Evolutionary conservation across 805 yeast genomes (phyloP), one percentile per base, ranked within the genome.

Genomic region (Spathaspora sp.): DNA sequence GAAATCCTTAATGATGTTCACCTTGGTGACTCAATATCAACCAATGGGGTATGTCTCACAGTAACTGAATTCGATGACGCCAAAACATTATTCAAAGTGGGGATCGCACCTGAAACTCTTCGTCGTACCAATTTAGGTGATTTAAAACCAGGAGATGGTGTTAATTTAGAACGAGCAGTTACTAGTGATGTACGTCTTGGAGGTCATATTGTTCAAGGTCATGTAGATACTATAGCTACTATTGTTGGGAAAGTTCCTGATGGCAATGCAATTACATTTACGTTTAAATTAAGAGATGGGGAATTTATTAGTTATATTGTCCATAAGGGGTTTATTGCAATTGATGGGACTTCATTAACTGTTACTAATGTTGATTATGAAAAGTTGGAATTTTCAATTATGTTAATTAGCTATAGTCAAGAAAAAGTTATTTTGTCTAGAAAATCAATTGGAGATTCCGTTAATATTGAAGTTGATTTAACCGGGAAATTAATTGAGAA

Each of bases 121-220:
- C 81, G 89, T 54, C 78, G 94, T 55, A 84, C 97, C 1, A 86
- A 87, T 56, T 70, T 94, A 44, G 93, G 91, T 1, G 68, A 68
- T 9, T 77, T 93, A 66, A 63, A 58, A 19, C 46, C 52, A 1
- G 92, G 89, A 1, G 66, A 79, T 17, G 77, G 76, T 52, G 97
- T 94, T 18, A 93, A 94, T 65, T 74, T 93, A 55, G 99, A 94
- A 67, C 77, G 99, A 53, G 99, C 99, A 0, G 90, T 94, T 31
- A 75, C 84, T 74, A 83, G 83, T 12, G 89, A 88, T 49, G 89
- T 84, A 6, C 76, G 99, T 56, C 82, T 92, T 61, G 99, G 99
- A 20, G 99, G 99, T 0, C 99, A 94, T 68, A 82, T 93, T 56
- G 99, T 94, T 2, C 99, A 94, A 62, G 99, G 99, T 5, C 99